These are phyloP conservation scores for Pleodorina starrii DNA, from an alignment of 139 green algal species.

Conservation along the genomic window DNA sequence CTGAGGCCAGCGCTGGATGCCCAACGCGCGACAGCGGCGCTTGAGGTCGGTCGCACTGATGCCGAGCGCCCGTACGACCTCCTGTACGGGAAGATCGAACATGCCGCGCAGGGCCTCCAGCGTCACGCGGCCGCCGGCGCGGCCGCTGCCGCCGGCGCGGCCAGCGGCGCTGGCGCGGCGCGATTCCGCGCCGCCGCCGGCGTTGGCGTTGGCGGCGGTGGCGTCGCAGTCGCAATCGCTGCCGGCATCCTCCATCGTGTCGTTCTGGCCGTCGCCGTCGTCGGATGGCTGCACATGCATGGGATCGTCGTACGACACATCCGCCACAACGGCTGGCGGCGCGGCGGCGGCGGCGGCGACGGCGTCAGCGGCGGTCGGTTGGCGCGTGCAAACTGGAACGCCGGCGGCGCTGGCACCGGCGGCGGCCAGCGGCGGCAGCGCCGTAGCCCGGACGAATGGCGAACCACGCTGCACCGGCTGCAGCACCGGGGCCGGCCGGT, in stretches of 20 bases:
- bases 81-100: conserved; percentile 63
- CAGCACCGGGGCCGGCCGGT: no score
- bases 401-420: no score
- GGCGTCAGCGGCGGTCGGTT: neutral
- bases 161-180: neutral
- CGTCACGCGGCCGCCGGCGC: neutral
- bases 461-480: no score
- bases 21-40: conserved; percentile 65
- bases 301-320: neutral
- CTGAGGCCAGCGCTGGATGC: conserved; percentile 69
- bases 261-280: no score
- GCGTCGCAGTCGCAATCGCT: neutral
- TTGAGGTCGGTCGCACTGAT: conserved; percentile 70
- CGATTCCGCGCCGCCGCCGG: neutral
- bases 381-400: no score
- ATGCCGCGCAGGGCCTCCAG: conserved; percentile 9
- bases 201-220: neutral
- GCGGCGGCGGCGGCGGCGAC: no score
- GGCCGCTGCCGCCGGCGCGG: neutral
- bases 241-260: no score
- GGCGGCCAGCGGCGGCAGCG: no score
- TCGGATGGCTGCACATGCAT: neutral
- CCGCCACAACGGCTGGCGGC: no score
- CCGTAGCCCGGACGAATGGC: no score
- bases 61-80: conserved; percentile 60